A percentile compares a stretch with the other conserved stretches of the same genome.
Conservation (phyloP, 352 stramenopile genomes). For the Phytopythium sindhum region DNA sequence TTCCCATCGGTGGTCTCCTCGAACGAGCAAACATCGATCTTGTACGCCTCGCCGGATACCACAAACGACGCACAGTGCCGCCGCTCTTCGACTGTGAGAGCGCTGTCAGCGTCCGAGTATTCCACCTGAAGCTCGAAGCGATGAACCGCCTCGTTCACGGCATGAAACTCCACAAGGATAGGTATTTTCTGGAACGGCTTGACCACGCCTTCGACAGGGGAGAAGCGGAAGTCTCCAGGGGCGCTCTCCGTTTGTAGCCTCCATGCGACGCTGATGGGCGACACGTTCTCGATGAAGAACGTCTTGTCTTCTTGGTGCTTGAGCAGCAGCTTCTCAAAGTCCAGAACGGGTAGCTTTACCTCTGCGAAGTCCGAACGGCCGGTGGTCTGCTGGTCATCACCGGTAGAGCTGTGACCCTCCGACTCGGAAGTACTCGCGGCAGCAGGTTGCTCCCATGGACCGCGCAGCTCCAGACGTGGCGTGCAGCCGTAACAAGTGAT, state of each 20-base stretch:
- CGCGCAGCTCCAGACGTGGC: slow-evolving; percentile 70
- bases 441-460: slow-evolving; percentile 81
- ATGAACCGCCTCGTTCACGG: slow-evolving; percentile 66
- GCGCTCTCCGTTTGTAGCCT: slow-evolving; percentile 28
- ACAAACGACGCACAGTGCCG: slow-evolving; percentile 27
- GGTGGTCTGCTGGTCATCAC: slow-evolving; percentile 6
- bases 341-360: slow-evolving; percentile 35
- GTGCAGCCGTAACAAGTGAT: slow-evolving; percentile 86
- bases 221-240: slow-evolving; percentile 65
- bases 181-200: slow-evolving; percentile 60
- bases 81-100: slow-evolving; percentile 36
- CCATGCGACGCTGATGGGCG: slow-evolving; percentile 76
- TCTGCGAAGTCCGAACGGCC: neutral
- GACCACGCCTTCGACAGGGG: slow-evolving; percentile 69
- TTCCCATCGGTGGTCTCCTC: slow-evolving; percentile 29
- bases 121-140: slow-evolving; percentile 58
- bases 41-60: slow-evolving; percentile 87
- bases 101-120: slow-evolving; percentile 82
- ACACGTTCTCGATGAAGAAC: slow-evolving; percentile 87
- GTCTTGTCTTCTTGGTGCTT: slow-evolving; percentile 82
- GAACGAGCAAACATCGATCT: slow-evolving; percentile 87
- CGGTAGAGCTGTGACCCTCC: slow-evolving; percentile 14
- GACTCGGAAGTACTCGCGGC: slow-evolving; percentile 47
- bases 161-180: slow-evolving; percentile 71
- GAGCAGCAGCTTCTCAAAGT: slow-evolving; percentile 93